Base-by-base conservation (phyloP, 2,329 filamentous ascomycete genomes). In the Pezicula neosporulosa region DNA sequence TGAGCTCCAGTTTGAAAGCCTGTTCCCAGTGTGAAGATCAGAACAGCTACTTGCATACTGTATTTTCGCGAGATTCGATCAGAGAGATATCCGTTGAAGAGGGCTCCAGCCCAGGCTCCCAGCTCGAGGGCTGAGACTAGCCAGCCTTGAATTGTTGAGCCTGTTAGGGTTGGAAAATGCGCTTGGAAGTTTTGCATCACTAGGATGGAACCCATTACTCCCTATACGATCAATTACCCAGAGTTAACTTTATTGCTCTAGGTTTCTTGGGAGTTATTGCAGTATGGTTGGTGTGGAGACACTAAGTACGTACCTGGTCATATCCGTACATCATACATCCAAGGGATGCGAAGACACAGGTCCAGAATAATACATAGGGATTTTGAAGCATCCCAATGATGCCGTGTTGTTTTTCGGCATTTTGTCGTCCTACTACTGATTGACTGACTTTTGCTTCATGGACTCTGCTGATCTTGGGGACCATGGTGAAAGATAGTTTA, bases 31-130 rank as follows among this genome's bases (percentile, higher is more conserved):
- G 71, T 75, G 57, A 82, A 81, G 33, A 81, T 70, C 9, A 66
- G 56, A 4, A 79, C 77, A 4, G 75, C 77, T 2, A 79, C 70
- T 1, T 78, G 58, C 38, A 81, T 78, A 3, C 75, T 74, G 54
- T 75, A 77, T 48, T 78, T 76, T 36, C 78, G 67, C 4, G 75
- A 78, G 35, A 78, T 71, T 56, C 71, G 74, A 54, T 81, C 77
- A 1, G 77, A 77, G 35, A 79, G 69, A 66, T 72, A 80, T 4
- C 73, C 73, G 51, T 74, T 70, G 36, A 73, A 75, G 18, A 76
- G 49, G 8, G 51, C 50, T 55, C 65, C 66, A 15, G 60, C 57
- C 60, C 64, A 67, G 6, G 68, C 68, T 51, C 68, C 68, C n/a
- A 70, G 57, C 52, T 68, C 65, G 6, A 70, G 58, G 12, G 63